Evolutionary conservation across 768 basidiomycete species (phyloP).

Genomic region (Harrya chromipes): DNA sequence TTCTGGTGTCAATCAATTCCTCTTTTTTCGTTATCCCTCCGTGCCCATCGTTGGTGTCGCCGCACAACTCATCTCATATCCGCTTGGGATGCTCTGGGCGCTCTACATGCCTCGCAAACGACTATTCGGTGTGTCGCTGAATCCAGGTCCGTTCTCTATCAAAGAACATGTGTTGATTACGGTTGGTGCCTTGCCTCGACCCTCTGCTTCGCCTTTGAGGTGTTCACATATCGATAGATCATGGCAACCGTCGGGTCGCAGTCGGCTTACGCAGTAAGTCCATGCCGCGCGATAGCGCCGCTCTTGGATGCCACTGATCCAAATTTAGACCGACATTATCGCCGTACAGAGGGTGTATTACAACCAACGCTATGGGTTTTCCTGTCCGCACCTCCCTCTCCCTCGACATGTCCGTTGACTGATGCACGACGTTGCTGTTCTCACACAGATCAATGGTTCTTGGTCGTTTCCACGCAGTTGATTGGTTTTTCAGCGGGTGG

Average conservation of each 20-base stretch:
- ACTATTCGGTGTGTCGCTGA: constrained; percentile 59
- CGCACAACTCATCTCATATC: constrained; percentile 69
- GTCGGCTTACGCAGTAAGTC: constrained; percentile 57
- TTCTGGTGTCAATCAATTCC: constrained; percentile 69
- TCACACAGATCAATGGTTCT: constrained; percentile 68
- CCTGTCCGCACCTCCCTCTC: constrained; percentile 39
- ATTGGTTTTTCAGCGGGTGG: constrained; percentile 86
- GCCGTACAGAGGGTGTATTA: constrained; percentile 78
- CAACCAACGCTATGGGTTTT: constrained; percentile 57
- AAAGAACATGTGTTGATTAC: constrained; percentile 74
- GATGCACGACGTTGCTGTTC: constrained; percentile 1
- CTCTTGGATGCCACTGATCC: neutral
- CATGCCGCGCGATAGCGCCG: constrained; percentile 2
- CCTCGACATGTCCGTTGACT: constrained; percentile 1
- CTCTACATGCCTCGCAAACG: constrained; percentile 49
- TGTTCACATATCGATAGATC: constrained; percentile 32
- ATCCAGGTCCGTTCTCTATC: constrained; percentile 74
- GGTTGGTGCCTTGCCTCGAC: constrained; percentile 36
- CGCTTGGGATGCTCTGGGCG: constrained; percentile 59
- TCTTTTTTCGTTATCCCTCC: constrained; percentile 72
- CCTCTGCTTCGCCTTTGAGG: constrained; percentile 13
- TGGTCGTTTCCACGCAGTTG: constrained; percentile 72
- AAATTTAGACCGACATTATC: constrained; percentile 56
- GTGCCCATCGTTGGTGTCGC: constrained; percentile 62
- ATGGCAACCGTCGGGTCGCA: constrained; percentile 60